phyloP scores from a whole-genome alignment of 2,329 filamentous ascomycete species.

The Trematosphaeria pertusa region DNA sequence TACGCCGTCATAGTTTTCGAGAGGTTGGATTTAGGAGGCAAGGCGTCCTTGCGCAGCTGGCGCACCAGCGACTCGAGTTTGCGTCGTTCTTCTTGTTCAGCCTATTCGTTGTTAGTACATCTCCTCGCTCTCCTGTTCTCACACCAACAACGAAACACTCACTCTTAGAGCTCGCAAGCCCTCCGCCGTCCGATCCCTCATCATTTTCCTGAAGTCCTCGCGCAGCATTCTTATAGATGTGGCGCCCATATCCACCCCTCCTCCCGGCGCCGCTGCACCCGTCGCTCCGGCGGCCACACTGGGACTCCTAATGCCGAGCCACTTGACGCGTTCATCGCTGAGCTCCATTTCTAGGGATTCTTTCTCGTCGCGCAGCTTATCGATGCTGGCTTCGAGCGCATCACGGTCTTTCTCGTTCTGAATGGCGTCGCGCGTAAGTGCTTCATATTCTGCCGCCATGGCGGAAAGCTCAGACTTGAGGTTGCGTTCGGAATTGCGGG shows the following conservation, averaged over 20 bases:
- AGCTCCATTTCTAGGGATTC: conserved; percentile 70
- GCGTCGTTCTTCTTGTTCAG: conserved; percentile 74
- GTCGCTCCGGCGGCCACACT: conserved; percentile 44
- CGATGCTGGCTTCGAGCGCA: conserved; percentile 67
- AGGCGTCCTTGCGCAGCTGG: conserved; percentile 54
- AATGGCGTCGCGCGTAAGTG: conserved; percentile 72
- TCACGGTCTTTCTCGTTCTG: conserved; percentile 76
- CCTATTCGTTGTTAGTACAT: conserved; percentile 53
- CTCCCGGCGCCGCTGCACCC: conserved; percentile 21
- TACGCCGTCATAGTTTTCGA: conserved; percentile 5
- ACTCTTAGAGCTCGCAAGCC: conserved; percentile 70
- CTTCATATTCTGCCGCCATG: conserved; percentile 73
- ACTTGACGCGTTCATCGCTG: conserved; percentile 71
- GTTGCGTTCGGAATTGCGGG: conserved; percentile 48
- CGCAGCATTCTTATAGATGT: conserved; percentile 74
- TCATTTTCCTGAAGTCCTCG: conserved; percentile 82
- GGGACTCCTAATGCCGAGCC: conserved; percentile 67
- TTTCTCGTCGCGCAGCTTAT: conserved; percentile 68
- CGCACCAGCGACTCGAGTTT: conserved; percentile 70
- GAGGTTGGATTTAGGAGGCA: conserved; percentile 26
- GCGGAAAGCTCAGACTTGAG: conserved; percentile 71
- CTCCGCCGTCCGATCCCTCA: conserved; percentile 73
- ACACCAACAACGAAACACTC: conserved; percentile 41
- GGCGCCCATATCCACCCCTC: conserved; percentile 54
- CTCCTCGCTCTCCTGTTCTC: too few relatives aligned